Conservation (phyloP, 768 basidiomycete species). For the Glaciozyma antarctica region DNA sequence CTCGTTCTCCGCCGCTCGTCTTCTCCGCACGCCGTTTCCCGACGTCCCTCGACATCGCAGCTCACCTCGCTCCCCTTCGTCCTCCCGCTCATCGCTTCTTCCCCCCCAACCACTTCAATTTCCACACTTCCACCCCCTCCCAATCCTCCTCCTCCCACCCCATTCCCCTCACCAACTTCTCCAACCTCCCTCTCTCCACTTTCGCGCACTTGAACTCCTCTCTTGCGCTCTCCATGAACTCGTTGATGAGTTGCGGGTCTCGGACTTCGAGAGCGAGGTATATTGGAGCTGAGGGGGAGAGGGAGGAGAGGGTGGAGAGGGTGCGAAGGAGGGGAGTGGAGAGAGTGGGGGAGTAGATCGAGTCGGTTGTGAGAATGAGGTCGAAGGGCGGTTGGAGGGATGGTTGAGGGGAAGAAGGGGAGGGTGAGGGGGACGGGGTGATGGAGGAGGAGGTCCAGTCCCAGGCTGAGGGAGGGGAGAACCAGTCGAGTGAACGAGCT, state of each 20-base stretch:
- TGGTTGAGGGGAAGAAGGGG: neutral
- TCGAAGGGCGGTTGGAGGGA: constrained; percentile 55
- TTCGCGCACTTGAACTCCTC: constrained; percentile 51
- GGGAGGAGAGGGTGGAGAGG: no score
- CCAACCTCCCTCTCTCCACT: constrained; percentile 45
- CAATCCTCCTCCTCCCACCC: no score
- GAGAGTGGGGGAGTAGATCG: constrained; percentile 54
- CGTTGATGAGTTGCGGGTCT: constrained; percentile 57
- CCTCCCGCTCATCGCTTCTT: neutral
- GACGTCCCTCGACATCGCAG: no score
- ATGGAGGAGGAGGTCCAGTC: constrained; percentile 46
- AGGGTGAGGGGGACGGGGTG: neutral
- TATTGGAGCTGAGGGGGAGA: no score
- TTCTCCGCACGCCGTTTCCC: no score
- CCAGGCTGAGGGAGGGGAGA: constrained; percentile 50
- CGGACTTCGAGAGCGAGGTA: constrained; percentile 66
- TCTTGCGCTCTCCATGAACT: constrained; percentile 51
- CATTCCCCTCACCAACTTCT: no score
- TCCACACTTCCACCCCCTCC: constrained; percentile 46
- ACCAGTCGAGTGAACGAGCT: constrained; percentile 65
- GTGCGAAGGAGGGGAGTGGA: no score
- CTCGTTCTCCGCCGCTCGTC: no score
- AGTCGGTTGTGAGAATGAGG: constrained; percentile 73
- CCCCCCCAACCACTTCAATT: constrained; percentile 39
- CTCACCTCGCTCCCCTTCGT: no score